Percentiles rank a stretch among this genome's conserved stretches.
Conservation (phyloP, 2,329 filamentous ascomycete genomes). For the Fusarium devonianum region DNA sequence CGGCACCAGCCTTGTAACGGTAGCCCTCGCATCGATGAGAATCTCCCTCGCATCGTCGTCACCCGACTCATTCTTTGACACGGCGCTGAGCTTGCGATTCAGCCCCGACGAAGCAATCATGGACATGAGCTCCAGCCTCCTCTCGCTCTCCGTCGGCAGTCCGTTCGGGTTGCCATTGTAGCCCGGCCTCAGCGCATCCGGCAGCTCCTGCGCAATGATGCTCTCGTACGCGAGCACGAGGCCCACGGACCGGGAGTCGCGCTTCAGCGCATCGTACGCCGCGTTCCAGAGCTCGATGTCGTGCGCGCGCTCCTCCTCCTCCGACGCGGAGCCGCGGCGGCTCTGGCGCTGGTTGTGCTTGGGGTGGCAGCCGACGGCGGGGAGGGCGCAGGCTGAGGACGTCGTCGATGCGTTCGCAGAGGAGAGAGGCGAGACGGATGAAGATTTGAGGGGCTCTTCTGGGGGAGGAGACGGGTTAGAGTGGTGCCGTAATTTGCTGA, state of each 20-base stretch:
- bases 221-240: conserved; percentile 48
- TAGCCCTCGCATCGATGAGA: conserved; percentile 40
- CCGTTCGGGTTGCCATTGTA: conserved; percentile 39
- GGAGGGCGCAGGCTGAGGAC: conserved; percentile 24
- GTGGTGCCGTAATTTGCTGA: conserved; percentile 35
- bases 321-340: conserved; percentile 17
- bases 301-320: conserved; percentile 30
- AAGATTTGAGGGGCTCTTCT: neutral
- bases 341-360: conserved; percentile 21
- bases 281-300: conserved; percentile 46
- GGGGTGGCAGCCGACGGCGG: conserved; percentile 15
- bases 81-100: conserved; percentile 37
- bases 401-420: conserved; percentile 21
- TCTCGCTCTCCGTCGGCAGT: conserved; percentile 33
- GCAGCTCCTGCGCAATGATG: conserved; percentile 47
- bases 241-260: conserved; percentile 40
- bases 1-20: conserved; percentile 38
- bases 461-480: conserved; percentile 18
- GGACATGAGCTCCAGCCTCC: conserved; percentile 42
- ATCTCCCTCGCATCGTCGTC: conserved; percentile 42
- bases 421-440: conserved; percentile 19
- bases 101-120: conserved; percentile 44
- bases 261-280: conserved; percentile 46
- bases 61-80: conserved; percentile 38
- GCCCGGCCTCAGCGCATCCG: conserved; percentile 43